These are phyloP conservation scores for Amanita jacksonii DNA, from an alignment of 768 basidiomycete genomes.

Conservation along the genomic window DNA sequence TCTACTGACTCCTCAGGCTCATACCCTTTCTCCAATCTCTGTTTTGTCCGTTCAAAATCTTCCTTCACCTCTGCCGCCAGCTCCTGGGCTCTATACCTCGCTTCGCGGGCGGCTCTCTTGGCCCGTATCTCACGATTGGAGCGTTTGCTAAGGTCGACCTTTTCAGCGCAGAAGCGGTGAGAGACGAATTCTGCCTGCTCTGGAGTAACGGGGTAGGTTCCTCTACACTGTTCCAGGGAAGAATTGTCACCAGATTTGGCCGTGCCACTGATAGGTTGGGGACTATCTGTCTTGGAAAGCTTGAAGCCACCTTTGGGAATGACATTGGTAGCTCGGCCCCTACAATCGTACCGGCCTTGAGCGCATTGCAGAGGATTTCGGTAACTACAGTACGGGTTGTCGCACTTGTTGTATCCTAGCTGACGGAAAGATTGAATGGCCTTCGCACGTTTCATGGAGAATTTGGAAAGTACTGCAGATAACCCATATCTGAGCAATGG, in stretches of 20 bases:
- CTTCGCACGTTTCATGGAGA: not conserved
- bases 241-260: not conserved
- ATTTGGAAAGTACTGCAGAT: conserved; percentile 4
- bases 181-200: not conserved
- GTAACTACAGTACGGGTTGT: conserved; percentile 15
- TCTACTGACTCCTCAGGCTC: not conserved
- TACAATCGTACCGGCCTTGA: conserved; percentile 21
- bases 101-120: not conserved
- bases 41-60: not conserved
- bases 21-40: not conserved
- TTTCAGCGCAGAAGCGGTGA: not conserved
- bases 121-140: not conserved
- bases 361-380: conserved; percentile 23
- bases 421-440: not conserved
- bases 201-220: not conserved
- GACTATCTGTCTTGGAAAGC: conserved; percentile 9
- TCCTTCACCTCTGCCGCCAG: not conserved
- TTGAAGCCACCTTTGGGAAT: conserved; percentile 18
- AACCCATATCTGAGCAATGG: not conserved
- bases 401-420: conserved; percentile 19
- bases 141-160: not conserved
- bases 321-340: conserved; percentile 10
- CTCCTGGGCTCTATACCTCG: not conserved
- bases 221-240: not conserved
- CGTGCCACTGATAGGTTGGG: conserved; percentile 4